Conservation (phyloP, 768 basidiomycete genomes). For the Suillus ampliporus region DNA sequence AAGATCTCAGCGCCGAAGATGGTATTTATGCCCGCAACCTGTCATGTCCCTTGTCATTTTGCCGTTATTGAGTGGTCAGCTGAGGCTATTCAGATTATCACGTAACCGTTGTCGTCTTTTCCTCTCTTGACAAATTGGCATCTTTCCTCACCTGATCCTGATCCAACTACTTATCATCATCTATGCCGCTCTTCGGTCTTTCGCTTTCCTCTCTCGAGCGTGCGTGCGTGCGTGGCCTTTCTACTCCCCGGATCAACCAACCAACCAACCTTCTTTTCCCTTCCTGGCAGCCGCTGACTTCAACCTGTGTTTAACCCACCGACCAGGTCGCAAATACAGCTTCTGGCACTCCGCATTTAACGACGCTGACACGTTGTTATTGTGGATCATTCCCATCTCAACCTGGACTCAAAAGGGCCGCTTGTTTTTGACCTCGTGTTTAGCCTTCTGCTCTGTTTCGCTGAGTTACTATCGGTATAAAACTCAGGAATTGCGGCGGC, state of each 20-base stretch:
- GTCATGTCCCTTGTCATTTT: constrained; percentile 10
- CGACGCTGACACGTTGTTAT: constrained; percentile 18
- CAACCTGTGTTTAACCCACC: constrained; percentile 11
- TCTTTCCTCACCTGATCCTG: constrained; percentile 25
- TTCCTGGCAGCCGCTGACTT: constrained; percentile 13
- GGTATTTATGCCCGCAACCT: constrained; percentile 4
- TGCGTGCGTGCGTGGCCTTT: constrained; percentile 16
- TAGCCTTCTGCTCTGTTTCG: constrained; percentile 45
- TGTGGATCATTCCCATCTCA: constrained; percentile 30
- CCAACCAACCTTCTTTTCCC: constrained; percentile 31
- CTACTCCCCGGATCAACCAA: constrained; percentile 30
- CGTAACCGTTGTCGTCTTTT: constrained; percentile 33
- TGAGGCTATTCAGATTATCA: constrained; percentile 33
- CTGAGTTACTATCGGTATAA: constrained; percentile 47
- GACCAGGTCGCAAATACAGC: constrained; percentile 14
- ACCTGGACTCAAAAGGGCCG: constrained; percentile 35
- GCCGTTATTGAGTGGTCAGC: constrained; percentile 11
- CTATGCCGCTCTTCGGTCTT: constrained; percentile 23
- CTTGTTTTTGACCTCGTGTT: constrained; percentile 40
- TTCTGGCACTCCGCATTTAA: constrained; percentile 22
- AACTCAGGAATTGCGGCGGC: constrained; percentile 44
- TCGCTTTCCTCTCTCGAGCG: constrained; percentile 17
- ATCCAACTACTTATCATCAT: constrained; percentile 24
- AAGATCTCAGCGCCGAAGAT: constrained; percentile 7
- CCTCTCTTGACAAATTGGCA: constrained; percentile 22